Base-by-base conservation (phyloP, 2,329 filamentous ascomycete species). In the Myriosclerotinia duriaeana region DNA sequence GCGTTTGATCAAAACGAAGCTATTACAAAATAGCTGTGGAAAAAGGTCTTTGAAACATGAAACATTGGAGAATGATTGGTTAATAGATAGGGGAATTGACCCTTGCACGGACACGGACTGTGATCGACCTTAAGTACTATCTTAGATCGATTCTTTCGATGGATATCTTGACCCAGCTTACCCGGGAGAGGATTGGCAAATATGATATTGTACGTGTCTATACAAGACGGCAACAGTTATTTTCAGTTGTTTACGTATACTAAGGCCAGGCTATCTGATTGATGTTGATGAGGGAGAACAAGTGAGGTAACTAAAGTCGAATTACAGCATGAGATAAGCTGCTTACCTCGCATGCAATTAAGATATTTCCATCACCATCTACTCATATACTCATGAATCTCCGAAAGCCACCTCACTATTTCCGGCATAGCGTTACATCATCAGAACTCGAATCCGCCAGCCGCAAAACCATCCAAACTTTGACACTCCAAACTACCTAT, bases 81-180 rank as follows among this genome's bases (percentile, higher is more conserved):
- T 50, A 15, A 26, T 61, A 8, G 3, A 36, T 46, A 12, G 22
- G 44, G n/a, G 5, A 22, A 26, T 61, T 11, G 30, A 22, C 44
- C 20, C 20, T 30, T 61, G 58, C 44, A 61, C 58, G 58, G 58
- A 61, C 56, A 61, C 58, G 58, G 58, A 61, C 42, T 48, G 48
- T 60, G 42, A 36, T 60, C 56, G 42, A 36, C 44, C 30, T 8
- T 22, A 26, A 26, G 26, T 36, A 36, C 53, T 54, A 54, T 36
- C n/a, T 38, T 40, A 11, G 14, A n/a, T n/a, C 34, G 17, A 7
- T 38, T 8, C 11, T 54, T 54, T 22, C 56, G 22, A 22, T n/a
- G n/a, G n/a, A n/a, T 50, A 50, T 61, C 58, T 61, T 61, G 46
- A 50, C 44, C 58, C 30, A 50, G 40, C 46, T 20, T 26, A 26